These are phyloP conservation scores for Ailanthus altissimus DNA, from an alignment of 345 rosid genomes.

Conservation along the genomic window DNA sequence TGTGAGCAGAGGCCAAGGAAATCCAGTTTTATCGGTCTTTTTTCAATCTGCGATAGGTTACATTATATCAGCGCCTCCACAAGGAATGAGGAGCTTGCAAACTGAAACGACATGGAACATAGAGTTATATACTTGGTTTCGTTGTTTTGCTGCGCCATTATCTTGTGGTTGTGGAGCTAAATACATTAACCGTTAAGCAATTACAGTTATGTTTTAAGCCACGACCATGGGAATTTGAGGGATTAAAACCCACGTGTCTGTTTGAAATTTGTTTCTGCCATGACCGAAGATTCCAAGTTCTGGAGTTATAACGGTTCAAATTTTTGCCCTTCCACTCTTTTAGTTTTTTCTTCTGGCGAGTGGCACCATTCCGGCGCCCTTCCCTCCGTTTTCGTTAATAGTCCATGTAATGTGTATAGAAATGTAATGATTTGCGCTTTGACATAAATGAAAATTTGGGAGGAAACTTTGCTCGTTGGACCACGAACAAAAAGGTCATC, in stretches of 20 bases:
- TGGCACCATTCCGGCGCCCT: too few species aligned
- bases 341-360: not conserved
- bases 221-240: not conserved
- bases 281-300: not conserved
- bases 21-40: not conserved
- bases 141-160: not conserved
- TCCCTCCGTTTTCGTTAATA: not conserved
- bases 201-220: not conserved
- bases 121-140: too few species aligned
- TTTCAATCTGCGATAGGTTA: not conserved
- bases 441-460: not conserved
- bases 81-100: not conserved
- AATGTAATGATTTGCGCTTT: not conserved
- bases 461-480: not conserved
- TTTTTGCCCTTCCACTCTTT: not conserved
- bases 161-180: not conserved
- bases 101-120: not conserved
- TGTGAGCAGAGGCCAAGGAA: not conserved
- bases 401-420: not conserved
- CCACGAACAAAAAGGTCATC: not conserved
- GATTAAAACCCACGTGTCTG: not conserved
- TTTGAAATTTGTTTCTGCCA: not conserved
- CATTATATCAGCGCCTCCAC: not conserved
- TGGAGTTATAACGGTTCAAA: too few species aligned
- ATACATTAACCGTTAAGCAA: not conserved